Percentiles rank a stretch among this genome's conserved stretches.
Conservation (phyloP, 495 filamentous ascomycete species). For the Rhypophila decipiens region DNA sequence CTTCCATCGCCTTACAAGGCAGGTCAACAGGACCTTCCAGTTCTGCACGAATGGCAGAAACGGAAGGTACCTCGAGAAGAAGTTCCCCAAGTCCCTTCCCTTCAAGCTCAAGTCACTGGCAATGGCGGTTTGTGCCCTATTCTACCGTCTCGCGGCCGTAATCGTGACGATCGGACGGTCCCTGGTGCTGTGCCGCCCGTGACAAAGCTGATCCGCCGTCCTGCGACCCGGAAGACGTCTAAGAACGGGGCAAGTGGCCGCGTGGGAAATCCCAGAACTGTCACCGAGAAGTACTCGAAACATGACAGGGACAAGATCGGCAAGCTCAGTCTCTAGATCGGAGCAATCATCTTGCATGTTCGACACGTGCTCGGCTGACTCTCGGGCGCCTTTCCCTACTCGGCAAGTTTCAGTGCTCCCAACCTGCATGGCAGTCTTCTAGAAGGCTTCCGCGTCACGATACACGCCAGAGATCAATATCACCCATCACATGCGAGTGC, state of each 20-base stretch:
- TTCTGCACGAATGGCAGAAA: no score
- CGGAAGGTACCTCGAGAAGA: background rate
- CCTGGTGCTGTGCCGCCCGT: background rate
- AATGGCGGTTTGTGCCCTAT: background rate
- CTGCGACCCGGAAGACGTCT: background rate
- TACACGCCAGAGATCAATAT: no score
- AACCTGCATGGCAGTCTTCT: no score
- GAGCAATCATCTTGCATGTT: background rate
- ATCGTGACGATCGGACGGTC: background rate
- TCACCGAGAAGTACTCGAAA: background rate
- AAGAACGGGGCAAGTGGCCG: background rate
- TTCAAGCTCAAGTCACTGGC: background rate
- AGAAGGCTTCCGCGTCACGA: no score
- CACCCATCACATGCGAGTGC: no score
- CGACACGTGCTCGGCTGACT: background rate
- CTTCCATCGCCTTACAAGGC: no score
- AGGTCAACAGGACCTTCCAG: no score
- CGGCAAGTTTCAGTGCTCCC: background rate
- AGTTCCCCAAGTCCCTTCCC: background rate
- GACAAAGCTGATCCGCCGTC: background rate
- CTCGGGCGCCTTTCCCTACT: background rate
- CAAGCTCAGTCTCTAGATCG: no score
- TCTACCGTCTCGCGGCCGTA: no score
- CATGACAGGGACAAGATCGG: no score
- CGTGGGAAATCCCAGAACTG: background rate